phyloP scores from a whole-genome alignment of 495 filamentous ascomycete genomes.

The Penicillium riverlandense region DNA sequence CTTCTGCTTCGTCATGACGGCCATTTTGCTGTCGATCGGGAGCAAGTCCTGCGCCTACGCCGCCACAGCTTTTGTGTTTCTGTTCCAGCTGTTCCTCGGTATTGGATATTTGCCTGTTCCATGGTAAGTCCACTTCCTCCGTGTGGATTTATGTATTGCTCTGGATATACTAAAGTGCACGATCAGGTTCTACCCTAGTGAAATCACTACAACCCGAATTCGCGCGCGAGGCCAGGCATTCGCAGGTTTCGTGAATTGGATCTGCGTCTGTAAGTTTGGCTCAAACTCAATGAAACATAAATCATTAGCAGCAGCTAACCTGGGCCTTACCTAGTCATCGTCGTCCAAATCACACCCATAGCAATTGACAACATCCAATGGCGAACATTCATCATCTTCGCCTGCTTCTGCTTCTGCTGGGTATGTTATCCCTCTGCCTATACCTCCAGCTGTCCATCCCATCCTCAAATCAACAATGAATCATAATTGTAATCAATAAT shows the following conservation, averaged over 20 bases:
- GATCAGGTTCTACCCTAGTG: constrained; percentile 63
- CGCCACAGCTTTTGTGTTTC: constrained; percentile 39
- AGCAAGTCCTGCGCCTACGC: constrained; percentile 20
- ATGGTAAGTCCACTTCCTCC: constrained; percentile 45
- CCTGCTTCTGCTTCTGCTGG: constrained; percentile 27
- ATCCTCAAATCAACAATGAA: too few relatives aligned
- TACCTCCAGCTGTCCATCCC: too few relatives aligned
- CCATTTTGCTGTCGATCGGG: constrained; percentile 21
- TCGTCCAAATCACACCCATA: constrained; percentile 58
- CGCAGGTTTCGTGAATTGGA: constrained; percentile 39
- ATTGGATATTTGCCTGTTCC: constrained; percentile 36
- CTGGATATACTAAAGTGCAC: constrained; percentile 19
- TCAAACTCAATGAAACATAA: too few relatives aligned
- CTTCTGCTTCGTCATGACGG: constrained; percentile 33
- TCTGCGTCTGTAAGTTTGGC: constrained; percentile 31
- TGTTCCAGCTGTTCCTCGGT: constrained; percentile 42
- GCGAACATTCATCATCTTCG: constrained; percentile 61
- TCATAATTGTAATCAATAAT: background rate
- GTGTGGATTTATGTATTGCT: constrained; percentile 34
- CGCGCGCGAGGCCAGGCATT: constrained; percentile 32
- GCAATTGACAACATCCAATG: constrained; percentile 53
- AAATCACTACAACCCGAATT: constrained; percentile 44
- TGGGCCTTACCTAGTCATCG: constrained; percentile 9
- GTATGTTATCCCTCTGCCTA: constrained; percentile 1
- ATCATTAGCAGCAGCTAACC: background rate